Percentiles rank a stretch among this genome's conserved stretches.
Evolutionary conservation across 1,284 basidiomycete species (phyloP).

Genomic region (Coniferiporia sulphurascens): DNA sequence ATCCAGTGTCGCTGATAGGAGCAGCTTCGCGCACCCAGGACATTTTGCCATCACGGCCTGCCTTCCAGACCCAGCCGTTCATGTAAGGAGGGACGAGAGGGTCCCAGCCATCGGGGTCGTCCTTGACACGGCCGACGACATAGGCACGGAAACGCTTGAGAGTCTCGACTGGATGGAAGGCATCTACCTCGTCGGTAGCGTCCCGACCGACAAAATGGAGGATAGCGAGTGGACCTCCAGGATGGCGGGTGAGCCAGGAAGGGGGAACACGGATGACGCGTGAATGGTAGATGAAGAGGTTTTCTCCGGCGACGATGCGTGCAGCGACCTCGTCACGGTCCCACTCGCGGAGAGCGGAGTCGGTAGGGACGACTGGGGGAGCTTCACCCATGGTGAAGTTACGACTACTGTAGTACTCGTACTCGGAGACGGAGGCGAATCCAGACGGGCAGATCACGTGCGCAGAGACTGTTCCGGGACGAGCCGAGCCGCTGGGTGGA

Average conservation of each 20-base stretch:
- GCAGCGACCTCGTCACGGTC: slow-evolving; percentile 56
- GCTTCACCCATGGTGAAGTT: neutral
- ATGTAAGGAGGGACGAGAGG: slow-evolving; percentile 88
- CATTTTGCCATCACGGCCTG: slow-evolving; percentile 36
- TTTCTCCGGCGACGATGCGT: slow-evolving; percentile 73
- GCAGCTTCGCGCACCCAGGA: slow-evolving; percentile 62
- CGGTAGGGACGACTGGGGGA: neutral
- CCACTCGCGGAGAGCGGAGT: slow-evolving; percentile 27
- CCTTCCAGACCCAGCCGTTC: slow-evolving; percentile 70
- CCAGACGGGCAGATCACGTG: neutral
- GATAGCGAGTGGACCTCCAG: slow-evolving; percentile 86
- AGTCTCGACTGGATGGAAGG: slow-evolving; percentile 79
- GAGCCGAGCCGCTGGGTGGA: neutral
- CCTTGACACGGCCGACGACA: slow-evolving; percentile 71
- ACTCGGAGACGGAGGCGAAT: neutral
- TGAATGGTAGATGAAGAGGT: slow-evolving; percentile 75
- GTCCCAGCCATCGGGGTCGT: slow-evolving; percentile 52
- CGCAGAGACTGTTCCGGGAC: neutral
- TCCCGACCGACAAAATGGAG: slow-evolving; percentile 96
- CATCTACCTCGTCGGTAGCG: slow-evolving; percentile 91
- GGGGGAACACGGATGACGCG: slow-evolving; percentile 80
- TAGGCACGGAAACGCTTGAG: slow-evolving; percentile 64
- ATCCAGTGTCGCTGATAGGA: slow-evolving; percentile 32
- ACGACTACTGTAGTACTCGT: too few species aligned
- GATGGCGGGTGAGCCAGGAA: slow-evolving; percentile 82